phyloP scores from a whole-genome alignment of 805 yeast genomes.

The Ogataea kodamae region DNA sequence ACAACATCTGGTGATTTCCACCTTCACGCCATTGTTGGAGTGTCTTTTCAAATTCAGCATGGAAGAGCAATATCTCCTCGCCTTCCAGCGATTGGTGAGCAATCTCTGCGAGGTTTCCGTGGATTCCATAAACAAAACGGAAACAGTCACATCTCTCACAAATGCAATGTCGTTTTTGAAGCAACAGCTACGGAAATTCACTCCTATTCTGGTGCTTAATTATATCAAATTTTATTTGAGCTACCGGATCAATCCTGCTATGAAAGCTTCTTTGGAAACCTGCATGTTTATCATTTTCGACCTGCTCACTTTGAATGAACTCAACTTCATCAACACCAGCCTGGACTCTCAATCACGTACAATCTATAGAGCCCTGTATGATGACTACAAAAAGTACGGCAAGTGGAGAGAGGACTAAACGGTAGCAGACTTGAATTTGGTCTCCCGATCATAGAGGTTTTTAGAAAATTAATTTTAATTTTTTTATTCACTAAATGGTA shows the following conservation, averaged over 20 bases:
- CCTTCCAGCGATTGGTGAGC: slow-evolving; percentile 55
- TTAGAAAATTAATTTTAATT: slow-evolving; percentile 1
- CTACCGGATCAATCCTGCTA: slow-evolving; percentile 42
- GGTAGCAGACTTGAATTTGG: not conserved
- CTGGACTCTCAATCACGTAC: slow-evolving; percentile 69
- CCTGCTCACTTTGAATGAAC: slow-evolving; percentile 62
- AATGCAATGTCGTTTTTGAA: slow-evolving; percentile 56
- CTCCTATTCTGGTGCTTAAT: slow-evolving; percentile 55
- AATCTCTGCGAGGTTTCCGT: slow-evolving; percentile 73
- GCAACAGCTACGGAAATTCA: slow-evolving; percentile 57
- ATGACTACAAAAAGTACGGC: slow-evolving; percentile 71
- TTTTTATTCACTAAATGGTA: slow-evolving; percentile 23
- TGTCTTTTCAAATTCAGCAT: slow-evolving; percentile 34
- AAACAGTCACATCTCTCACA: slow-evolving; percentile 34
- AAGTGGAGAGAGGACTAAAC: slow-evolving; percentile 67
- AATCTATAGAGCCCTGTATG: slow-evolving; percentile 62
- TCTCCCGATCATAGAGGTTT: slow-evolving; percentile 3
- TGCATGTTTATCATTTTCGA: slow-evolving; percentile 67
- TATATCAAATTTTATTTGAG: slow-evolving; percentile 55
- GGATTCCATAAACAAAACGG: slow-evolving; percentile 23
- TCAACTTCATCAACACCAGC: slow-evolving; percentile 56
- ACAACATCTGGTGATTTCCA: slow-evolving; percentile 58
- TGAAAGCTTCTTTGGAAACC: slow-evolving; percentile 47
- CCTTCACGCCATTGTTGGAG: slow-evolving; percentile 50
- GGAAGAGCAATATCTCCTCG: slow-evolving; percentile 34